Conservation (phyloP, 305 asterid genomes). For the Fraxinus ornus region DNA sequence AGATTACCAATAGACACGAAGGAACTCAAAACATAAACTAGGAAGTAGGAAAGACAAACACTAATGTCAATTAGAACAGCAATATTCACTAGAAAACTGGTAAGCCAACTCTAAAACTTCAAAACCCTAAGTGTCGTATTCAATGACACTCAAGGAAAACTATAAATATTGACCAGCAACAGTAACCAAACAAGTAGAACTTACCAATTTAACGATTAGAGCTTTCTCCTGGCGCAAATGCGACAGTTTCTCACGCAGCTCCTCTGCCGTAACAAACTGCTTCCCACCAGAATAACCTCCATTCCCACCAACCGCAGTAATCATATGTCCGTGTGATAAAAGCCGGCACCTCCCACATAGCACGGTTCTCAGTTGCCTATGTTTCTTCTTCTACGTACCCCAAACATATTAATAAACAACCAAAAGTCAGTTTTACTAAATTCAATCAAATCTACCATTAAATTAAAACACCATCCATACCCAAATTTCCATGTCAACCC, state of each 20-base stretch:
- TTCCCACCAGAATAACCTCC: slow-evolving; percentile 99
- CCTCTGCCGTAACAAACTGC: slow-evolving; percentile 90
- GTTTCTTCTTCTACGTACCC: slow-evolving; percentile 82
- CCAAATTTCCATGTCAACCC: not conserved
- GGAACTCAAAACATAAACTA: slow-evolving; percentile 5
- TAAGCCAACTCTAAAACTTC: not conserved
- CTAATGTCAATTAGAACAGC: not conserved
- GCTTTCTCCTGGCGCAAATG: slow-evolving; percentile 84
- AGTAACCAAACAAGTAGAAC: not conserved
- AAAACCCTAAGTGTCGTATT: not conserved
- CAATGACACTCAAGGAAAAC: not conserved
- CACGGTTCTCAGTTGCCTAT: slow-evolving; percentile 70
- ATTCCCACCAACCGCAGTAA: slow-evolving; percentile 98
- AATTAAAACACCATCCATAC: not conserved
- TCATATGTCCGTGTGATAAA: slow-evolving; percentile 93
- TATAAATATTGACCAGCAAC: not conserved
- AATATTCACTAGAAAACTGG: not conserved
- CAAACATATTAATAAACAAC: not conserved
- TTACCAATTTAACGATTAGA: slow-evolving; percentile 81
- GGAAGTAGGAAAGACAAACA: not conserved
- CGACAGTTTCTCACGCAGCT: slow-evolving; percentile 86
- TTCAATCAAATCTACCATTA: not conserved
- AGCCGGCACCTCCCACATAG: slow-evolving; percentile 93
- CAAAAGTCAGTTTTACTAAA: slow-evolving; percentile 1
- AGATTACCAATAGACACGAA: not conserved